Conservation (phyloP, 306 rosid genomes). For the Lathyrus sativus region DNA sequence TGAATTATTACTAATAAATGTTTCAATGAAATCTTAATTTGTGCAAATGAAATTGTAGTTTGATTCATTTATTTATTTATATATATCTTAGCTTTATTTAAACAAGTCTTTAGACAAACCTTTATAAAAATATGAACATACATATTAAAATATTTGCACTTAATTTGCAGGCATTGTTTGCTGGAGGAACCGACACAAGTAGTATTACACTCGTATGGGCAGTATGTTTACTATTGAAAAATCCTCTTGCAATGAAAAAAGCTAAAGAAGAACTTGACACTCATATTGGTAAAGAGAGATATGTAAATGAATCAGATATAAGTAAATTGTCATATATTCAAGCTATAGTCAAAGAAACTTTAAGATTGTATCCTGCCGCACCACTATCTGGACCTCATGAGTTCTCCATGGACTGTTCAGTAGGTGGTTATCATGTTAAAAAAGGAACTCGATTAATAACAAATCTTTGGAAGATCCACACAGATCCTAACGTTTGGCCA, state of each 20-base stretch:
- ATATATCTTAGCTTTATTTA: too few species aligned
- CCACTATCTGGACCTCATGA: conserved; percentile 16
- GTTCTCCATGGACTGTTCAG: conserved; percentile 9
- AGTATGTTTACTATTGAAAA: conserved; percentile 12
- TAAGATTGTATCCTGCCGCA: conserved; percentile 2
- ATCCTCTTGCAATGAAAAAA: conserved; percentile 12
- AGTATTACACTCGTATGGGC: conserved; percentile 19
- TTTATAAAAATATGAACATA: too few species aligned
- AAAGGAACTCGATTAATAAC: conserved; percentile 34
- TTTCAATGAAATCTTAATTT: too few species aligned
- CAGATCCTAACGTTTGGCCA: conserved; percentile 16
- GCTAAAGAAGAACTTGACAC: conserved; percentile 24
- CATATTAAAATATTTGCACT: background rate
- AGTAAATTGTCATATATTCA: conserved; percentile 23
- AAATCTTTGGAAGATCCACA: conserved; percentile 33
- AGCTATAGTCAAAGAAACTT: conserved; percentile 33
- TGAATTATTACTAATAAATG: too few species aligned
- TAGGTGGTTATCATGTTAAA: conserved; percentile 7
- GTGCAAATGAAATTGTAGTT: too few species aligned
- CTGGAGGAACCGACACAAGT: conserved; percentile 13
- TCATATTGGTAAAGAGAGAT: conserved; percentile 28
- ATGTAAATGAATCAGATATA: conserved; percentile 13
- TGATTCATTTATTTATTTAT: too few species aligned
- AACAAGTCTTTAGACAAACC: background rate
- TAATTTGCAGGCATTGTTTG: background rate